These are phyloP conservation scores for Gremmenia infestans DNA, from an alignment of 2,329 filamentous ascomycete species.

Conservation along the genomic window DNA sequence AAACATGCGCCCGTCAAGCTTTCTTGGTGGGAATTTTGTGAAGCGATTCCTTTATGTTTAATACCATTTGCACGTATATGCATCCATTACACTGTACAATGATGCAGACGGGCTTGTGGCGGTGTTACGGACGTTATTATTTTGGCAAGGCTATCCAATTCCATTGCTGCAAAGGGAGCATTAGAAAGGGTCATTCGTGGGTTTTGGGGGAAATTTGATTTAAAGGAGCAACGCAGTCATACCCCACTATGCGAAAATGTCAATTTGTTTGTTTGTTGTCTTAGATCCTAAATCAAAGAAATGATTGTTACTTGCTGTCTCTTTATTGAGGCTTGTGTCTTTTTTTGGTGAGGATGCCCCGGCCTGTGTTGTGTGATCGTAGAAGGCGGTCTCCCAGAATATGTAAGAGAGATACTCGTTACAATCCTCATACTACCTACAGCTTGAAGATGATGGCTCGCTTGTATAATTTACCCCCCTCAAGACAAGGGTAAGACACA, in stretches of 20 bases:
- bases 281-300: too few species aligned
- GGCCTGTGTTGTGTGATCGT: too few species aligned
- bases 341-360: too few species aligned
- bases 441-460: too few species aligned
- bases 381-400: too few species aligned
- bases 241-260: background rate
- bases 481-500: too few species aligned
- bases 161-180: background rate
- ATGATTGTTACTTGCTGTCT: too few species aligned
- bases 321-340: too few species aligned
- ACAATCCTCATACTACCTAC: too few species aligned
- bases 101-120: constrained; percentile 4
- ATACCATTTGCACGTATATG: constrained; percentile 1
- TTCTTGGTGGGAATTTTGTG: background rate
- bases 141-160: background rate
- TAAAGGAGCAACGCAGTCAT: background rate
- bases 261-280: too few species aligned
- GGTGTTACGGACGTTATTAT: background rate
- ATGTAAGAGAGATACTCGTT: too few species aligned
- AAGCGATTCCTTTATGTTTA: constrained; percentile 9
- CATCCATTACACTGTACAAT: constrained; percentile 5
- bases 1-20: background rate
- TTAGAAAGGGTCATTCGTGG: background rate
- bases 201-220: background rate
- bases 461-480: too few species aligned